Percentiles rank a stretch among this genome's conserved stretches.
phyloP scores from a whole-genome alignment of 768 basidiomycete species.

The Collybia sordida region DNA sequence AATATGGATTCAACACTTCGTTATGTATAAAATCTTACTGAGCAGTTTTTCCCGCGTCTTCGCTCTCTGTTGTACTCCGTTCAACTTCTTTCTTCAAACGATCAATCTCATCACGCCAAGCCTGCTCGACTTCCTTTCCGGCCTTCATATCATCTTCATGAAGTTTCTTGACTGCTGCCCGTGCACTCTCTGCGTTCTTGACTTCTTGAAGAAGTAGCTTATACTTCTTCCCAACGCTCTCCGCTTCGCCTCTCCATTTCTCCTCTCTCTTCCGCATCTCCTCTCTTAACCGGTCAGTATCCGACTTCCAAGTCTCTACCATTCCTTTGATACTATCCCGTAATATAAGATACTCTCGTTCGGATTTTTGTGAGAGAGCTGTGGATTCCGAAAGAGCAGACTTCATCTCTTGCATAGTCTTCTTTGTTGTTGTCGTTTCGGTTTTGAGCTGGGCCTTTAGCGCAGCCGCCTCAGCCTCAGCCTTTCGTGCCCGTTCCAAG shows the following conservation, averaged over 20 bases:
- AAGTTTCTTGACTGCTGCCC: conserved; percentile 48
- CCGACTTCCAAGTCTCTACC: conserved; percentile 70
- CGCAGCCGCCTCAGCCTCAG: conserved; percentile 70
- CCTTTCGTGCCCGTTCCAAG: conserved; percentile 82
- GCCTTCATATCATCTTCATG: conserved; percentile 48
- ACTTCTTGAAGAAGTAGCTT: conserved; percentile 61
- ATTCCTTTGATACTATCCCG: conserved; percentile 76
- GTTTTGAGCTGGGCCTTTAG: conserved; percentile 74
- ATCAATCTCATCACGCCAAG: conserved; percentile 57
- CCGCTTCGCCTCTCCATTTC: conserved; percentile 63
- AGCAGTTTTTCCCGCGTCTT: conserved; percentile 60
- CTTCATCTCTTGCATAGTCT: conserved; percentile 81
- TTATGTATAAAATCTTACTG: conserved; percentile 41
- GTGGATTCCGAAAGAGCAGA: conserved; percentile 69
- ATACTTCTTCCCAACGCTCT: conserved; percentile 71
- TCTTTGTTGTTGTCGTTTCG: conserved; percentile 72
- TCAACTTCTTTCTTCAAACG: conserved; percentile 53
- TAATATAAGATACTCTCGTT: conserved; percentile 80
- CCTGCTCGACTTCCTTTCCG: conserved; percentile 57
- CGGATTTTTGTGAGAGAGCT: conserved; percentile 73
- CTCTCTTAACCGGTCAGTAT: conserved; percentile 66
- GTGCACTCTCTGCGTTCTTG: conserved; percentile 45
- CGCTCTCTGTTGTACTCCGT: conserved; percentile 52
- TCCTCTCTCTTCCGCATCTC: conserved; percentile 80
- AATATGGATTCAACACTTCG: conserved; percentile 1